A percentile compares a stretch with the other conserved stretches of the same genome.
These are phyloP conservation scores for Pseudisothecium myosuroides DNA, from an alignment of 225 moss, liverwort and hornwort species.

Conservation along the genomic window DNA sequence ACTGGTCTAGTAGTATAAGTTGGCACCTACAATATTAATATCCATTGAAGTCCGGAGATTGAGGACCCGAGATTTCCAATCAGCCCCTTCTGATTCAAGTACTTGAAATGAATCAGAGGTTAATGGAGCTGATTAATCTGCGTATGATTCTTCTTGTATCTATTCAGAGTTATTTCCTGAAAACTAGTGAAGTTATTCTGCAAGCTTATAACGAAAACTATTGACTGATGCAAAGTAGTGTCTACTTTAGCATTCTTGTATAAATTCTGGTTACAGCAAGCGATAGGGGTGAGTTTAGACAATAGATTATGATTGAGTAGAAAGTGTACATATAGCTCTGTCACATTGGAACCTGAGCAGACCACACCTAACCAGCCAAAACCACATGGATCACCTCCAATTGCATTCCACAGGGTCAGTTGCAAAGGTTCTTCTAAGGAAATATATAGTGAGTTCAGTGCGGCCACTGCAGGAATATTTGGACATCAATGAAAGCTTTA, in stretches of 20 bases:
- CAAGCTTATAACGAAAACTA: not conserved
- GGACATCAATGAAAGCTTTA: not conserved
- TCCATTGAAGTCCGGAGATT: conserved; percentile 14
- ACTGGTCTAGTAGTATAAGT: not conserved
- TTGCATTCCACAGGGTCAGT: conserved; percentile 42
- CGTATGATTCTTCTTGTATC: not conserved
- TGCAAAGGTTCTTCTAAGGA: conserved; percentile 30
- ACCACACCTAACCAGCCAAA: conserved; percentile 48
- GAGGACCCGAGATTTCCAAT: conserved; percentile 28
- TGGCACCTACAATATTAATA: conserved; percentile 26
- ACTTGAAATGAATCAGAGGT: conserved; percentile 11
- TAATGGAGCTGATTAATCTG: not conserved
- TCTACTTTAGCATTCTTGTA: not conserved
- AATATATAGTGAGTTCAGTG: conserved; percentile 16
- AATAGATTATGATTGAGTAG: not conserved
- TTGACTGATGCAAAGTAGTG: not conserved
- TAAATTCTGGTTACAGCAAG: not conserved
- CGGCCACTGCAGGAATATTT: conserved; percentile 23
- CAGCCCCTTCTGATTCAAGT: conserved; percentile 23
- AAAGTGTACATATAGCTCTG: conserved; percentile 39
- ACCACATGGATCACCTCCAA: conserved; percentile 61
- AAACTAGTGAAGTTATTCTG: not conserved
- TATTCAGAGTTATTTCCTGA: not conserved
- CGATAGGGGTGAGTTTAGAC: not conserved
- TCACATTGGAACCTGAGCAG: conserved; percentile 39